Evolutionary conservation across 116 monocot species (phyloP), one percentile per base, ranked within the genome.

Genomic region (Iris pallida): DNA sequence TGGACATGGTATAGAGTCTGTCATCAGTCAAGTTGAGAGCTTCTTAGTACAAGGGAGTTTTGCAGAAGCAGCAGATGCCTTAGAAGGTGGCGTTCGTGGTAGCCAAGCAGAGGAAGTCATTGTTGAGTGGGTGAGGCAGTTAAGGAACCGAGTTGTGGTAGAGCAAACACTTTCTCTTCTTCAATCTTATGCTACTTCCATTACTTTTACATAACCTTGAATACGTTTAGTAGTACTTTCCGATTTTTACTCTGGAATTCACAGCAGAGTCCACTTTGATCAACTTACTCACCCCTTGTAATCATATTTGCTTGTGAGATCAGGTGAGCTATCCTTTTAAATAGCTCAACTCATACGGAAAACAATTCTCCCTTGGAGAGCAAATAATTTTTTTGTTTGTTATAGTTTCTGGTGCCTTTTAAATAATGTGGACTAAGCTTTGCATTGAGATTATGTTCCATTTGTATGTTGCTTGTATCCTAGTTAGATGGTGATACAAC

Each of bases 151-250:
- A n/a, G 97, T 93, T 15, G 66, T 98, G 16, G 80, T 78, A 13
- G 97, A 98, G 73, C 97, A 98, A 78, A 88, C 88, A 3, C 82
- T 93, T 57, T 56, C 86, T 73, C 83, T 98, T 20, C 85, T 98
- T 57, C 90, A 90, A 68, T 85, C 97, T 4, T 93, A 90, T 52
- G 90, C 97, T 51, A 78, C 83, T 45, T 85, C 90, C 7, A 78
- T 88, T 47, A 83, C 80, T 53, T 85, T 90, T 58, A 55, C 72
- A 8, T 94, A 57, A 70, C 51, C 53, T 65, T 41, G 63, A 55
- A 51, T 41, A 52, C 30, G 30, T 30, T 30, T 13, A 13, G 30
- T 30, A 30, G 30, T 48, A 2, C 9, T 4, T 11, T 11, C 54
- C 0, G 18, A 30, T 16, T 9, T 16, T 11, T 0, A 16, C 16